Base-by-base conservation (phyloP, 805 yeast species). In the Middelhovenomyces tepae region DNA sequence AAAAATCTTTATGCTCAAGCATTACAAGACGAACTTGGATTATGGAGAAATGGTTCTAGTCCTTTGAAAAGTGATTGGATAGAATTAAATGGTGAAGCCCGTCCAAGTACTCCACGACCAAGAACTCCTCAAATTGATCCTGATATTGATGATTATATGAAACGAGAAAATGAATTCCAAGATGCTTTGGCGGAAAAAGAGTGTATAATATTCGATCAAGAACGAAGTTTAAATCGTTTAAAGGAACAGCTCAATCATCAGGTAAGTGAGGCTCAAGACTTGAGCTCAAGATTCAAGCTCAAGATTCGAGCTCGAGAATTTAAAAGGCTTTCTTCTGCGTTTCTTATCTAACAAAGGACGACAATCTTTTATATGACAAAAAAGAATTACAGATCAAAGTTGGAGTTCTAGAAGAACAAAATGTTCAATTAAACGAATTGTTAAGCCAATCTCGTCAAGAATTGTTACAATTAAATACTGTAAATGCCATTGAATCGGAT, bases 11-110 rank as follows among this genome's bases (percentile, higher is more conserved):
- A 67, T 37, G 62, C 59, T 16, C 44, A 53, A 17, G 56, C 59
- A 31, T 50, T 73, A 25, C 73, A 70, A 44, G 37, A 38, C 8
- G 73, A 69, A 40, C 43, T 69, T 15, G 34, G 40, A 3, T 42
- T 34, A 22, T 60, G 67, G 65, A 41, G 67, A 34, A 28, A 40
- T 11, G 66, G 68, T 14, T 46, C 40, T 5, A 31, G 37, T 2
- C 54, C 52, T 2, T 43, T 56, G 3, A 32, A 45, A 13, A 34
- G 40, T 4, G 40, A 38, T 9, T 56, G 62, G 56, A 47, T 46
- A 4, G 34, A 27, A 10, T 10, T 39, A 9, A 36, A 23, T 10
- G 29, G 26, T 20, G 29, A 4, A 14, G 26, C 19, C 15, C 27
- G 30, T 25, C 19, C 43, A 5, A 22, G 33, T 7, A 9, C 27